A percentile compares a stretch with the other conserved stretches of the same genome.
These are phyloP conservation scores for Colletotrichum orbiculare DNA, from an alignment of 2,329 filamentous ascomycete genomes.

Conservation along the genomic window DNA sequence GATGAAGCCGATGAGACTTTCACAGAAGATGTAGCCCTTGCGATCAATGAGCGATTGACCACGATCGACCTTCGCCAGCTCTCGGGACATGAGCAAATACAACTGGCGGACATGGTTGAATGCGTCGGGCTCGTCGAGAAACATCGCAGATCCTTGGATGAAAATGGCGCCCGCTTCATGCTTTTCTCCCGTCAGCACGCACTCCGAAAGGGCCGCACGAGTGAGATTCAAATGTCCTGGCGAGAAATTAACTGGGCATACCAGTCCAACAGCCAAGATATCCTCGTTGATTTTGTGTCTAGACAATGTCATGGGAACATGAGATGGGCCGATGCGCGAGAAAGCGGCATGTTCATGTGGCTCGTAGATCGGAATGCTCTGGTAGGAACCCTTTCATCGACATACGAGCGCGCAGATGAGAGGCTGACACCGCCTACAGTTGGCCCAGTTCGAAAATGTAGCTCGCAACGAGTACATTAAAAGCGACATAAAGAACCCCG, in stretches of 20 bases:
- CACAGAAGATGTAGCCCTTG: constrained; percentile 75
- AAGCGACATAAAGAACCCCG: constrained; percentile 85
- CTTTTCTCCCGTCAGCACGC: constrained; percentile 87
- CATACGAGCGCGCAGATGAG: background rate
- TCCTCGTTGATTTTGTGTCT: constrained; percentile 84
- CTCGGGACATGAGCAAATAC: constrained; percentile 87
- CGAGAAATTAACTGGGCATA: constrained; percentile 88
- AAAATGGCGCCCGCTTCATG: constrained; percentile 88
- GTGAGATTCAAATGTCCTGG: constrained; percentile 76
- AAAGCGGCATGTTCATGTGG: constrained; percentile 96
- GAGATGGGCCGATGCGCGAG: constrained; percentile 85
- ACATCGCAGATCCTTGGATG: constrained; percentile 88
- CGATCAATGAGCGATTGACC: constrained; percentile 82
- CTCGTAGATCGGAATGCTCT: constrained; percentile 80
- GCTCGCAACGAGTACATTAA: constrained; percentile 94
- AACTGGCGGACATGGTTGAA: constrained; percentile 84
- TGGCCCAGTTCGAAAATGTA: constrained; percentile 85
- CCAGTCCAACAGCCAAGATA: constrained; percentile 88
- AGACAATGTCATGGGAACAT: constrained; percentile 83
- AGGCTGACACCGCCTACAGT: constrained; percentile 53
- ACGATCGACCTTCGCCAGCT: constrained; percentile 81
- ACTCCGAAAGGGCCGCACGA: constrained; percentile 73
- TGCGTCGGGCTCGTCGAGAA: constrained; percentile 87
- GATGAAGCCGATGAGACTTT: constrained; percentile 72
- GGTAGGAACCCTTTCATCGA: constrained; percentile 60